Conservation (phyloP, 2,329 filamentous ascomycete species). For the Aspergillus felis region DNA sequence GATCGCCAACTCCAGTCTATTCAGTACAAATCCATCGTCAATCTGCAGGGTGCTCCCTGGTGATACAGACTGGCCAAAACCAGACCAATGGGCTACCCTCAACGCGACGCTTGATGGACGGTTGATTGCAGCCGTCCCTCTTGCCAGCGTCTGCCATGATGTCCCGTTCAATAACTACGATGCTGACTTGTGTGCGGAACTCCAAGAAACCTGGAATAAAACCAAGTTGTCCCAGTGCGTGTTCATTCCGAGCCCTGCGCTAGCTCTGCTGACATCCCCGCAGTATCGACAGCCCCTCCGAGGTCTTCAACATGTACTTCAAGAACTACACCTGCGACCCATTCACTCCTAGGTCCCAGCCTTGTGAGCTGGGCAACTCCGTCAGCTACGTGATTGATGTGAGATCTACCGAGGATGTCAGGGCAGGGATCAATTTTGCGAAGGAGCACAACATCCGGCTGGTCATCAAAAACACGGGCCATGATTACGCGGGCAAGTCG, state of each 20-base stretch:
- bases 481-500: slow-evolving; percentile 44
- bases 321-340: slow-evolving; percentile 36
- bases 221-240: too few species aligned
- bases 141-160: slow-evolving; percentile 49
- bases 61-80: slow-evolving; percentile 49
- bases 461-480: slow-evolving; percentile 41
- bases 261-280: slow-evolving; percentile 19
- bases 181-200: slow-evolving; percentile 35
- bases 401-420: slow-evolving; percentile 1
- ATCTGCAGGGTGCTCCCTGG: slow-evolving; percentile 41
- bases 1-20: too few species aligned
- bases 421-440: slow-evolving; percentile 6
- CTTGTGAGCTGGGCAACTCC: slow-evolving; percentile 4
- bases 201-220: slow-evolving; percentile 39
- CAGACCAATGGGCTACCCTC: slow-evolving; percentile 43
- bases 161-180: slow-evolving; percentile 33
- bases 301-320: slow-evolving; percentile 32
- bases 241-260: too few species aligned
- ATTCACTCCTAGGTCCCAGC: slow-evolving; percentile 22
- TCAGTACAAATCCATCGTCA: too few species aligned
- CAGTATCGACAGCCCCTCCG: slow-evolving; percentile 17
- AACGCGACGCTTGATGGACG: slow-evolving; percentile 47
- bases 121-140: slow-evolving; percentile 48
- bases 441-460: slow-evolving; percentile 23
- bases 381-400: slow-evolving; percentile 14